Evolutionary conservation across 2,329 filamentous ascomycete genomes (phyloP), one percentile per base, ranked within the genome.

Genomic region (Ceratocystis ficicola): DNA sequence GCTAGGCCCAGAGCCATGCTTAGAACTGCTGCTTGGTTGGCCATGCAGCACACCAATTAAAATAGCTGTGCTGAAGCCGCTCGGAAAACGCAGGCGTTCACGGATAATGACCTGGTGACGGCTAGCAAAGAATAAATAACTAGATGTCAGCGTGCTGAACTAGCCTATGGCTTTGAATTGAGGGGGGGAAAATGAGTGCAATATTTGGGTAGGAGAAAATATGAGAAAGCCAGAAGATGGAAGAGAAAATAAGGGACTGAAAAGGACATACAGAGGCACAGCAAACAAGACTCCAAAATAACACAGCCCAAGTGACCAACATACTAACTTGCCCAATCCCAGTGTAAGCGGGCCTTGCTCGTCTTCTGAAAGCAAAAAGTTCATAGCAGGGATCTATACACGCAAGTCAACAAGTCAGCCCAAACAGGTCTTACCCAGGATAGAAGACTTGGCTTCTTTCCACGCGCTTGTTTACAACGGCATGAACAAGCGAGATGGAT

Each of bases 201-300:
- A 12, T 12, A 41, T 15, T 41, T 15, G 10, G 36, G 36, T 41
- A 41, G 36, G 36, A 41, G 10, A 15, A 41, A 41, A 41, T 15
- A 15, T 15, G 36, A 41, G 36, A 41, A 41, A 5, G 36, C 36
- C 36, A 12, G 36, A 41, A 41, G n/a, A 8, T 22, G 2, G 62
- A 3, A 64, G 25, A 66, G 17, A 70, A 32, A 70, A 32, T 22
- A 22, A 61, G 30, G 65, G n/a, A 70, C 36, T 15, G 20, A n/a
- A 32, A 32, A 28, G 36, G 55, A 63, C 77, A 75, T 73, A 81
- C 80, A 97, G 73, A 0, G 94, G 94, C 15, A 99, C 93, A 0
- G 92, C 94, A 77, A 99, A 97, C 0, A 97, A 87, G 1, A 97
- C 94, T 0, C 94, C 94, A 73, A 99, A 99, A 72, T 97, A 93